Evolutionary conservation across 192 early-diverging fungal genomes (phyloP).

Genomic region (Coemansia asiatica): DNA sequence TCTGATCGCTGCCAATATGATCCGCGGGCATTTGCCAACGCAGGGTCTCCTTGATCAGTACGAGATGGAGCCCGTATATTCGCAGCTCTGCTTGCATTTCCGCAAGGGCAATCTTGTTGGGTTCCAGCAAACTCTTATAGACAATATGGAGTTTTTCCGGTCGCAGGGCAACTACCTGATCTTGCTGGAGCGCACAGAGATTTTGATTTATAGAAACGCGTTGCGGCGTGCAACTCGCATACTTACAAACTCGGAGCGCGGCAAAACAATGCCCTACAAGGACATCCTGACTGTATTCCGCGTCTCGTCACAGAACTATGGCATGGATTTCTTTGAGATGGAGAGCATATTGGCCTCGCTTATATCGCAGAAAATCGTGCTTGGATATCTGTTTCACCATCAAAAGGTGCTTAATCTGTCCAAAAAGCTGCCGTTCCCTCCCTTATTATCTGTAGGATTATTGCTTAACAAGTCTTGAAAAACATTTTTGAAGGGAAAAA

Average conservation of each 20-base stretch:
- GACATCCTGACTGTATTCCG: slow-evolving; percentile 33
- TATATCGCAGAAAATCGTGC: slow-evolving; percentile 40
- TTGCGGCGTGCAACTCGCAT: slow-evolving; percentile 14
- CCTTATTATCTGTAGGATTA: slow-evolving; percentile 15
- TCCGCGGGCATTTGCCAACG: slow-evolving; percentile 35
- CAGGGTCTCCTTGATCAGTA: slow-evolving; percentile 30
- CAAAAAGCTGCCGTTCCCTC: slow-evolving; percentile 34
- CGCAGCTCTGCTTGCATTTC: slow-evolving; percentile 24
- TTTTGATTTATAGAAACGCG: slow-evolving; percentile 41
- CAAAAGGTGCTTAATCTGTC: slow-evolving; percentile 40
- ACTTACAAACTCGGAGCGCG: slow-evolving; percentile 3
- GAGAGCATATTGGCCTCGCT: slow-evolving; percentile 47
- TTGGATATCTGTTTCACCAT: slow-evolving; percentile 49
- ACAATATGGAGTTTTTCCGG: slow-evolving; percentile 47
- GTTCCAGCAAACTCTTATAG: slow-evolving; percentile 30
- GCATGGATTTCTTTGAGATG: slow-evolving; percentile 47
- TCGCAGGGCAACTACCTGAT: slow-evolving; percentile 48
- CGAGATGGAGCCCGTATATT: slow-evolving; percentile 44
- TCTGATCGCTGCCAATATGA: slow-evolving; percentile 46
- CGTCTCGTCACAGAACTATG: slow-evolving; percentile 24
- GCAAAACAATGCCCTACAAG: slow-evolving; percentile 24
- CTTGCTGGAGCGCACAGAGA: slow-evolving; percentile 45
- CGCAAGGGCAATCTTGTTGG: slow-evolving; percentile 38
- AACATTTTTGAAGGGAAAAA: not conserved
- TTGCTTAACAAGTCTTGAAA: not conserved